Evolutionary conservation across 352 stramenopile species (phyloP).

Genomic region (Hyphochytrium catenoides): DNA sequence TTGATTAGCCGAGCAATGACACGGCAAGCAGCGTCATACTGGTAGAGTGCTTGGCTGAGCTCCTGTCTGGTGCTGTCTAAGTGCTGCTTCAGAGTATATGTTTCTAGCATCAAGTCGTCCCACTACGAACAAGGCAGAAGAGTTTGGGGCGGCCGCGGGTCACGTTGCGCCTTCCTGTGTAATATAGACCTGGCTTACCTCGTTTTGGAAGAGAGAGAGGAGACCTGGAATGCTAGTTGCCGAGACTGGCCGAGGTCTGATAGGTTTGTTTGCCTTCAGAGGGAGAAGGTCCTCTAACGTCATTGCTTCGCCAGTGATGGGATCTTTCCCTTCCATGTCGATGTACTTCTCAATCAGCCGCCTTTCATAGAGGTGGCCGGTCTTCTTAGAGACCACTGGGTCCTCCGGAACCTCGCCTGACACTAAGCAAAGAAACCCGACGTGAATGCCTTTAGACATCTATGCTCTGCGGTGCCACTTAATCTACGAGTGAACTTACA

Average conservation of each 20-base stretch:
- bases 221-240: conserved; percentile 10
- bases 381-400: conserved; percentile 54
- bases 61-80: conserved; percentile 77
- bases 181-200: too few relatives aligned
- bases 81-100: conserved; percentile 76
- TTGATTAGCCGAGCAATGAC: conserved; percentile 75
- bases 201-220: conserved; percentile 3
- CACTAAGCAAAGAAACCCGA: conserved; percentile 54
- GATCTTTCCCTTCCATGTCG: conserved; percentile 14
- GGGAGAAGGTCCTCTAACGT: conserved; percentile 29
- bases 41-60: conserved; percentile 78
- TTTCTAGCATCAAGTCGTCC: conserved; percentile 77
- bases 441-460: too few relatives aligned
- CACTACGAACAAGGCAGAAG: too few relatives aligned
- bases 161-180: too few relatives aligned
- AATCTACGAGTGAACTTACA: too few relatives aligned
- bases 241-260: conserved; percentile 6
- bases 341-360: conserved; percentile 50
- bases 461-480: too few relatives aligned
- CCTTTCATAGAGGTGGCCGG: conserved; percentile 63
- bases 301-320: conserved; percentile 32
- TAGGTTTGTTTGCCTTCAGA: conserved; percentile 15
- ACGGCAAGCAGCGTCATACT: conserved; percentile 83
- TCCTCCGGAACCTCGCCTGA: conserved; percentile 49
- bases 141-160: too few relatives aligned